phyloP scores from a whole-genome alignment of 2,329 filamentous ascomycete genomes.

The Calonectria hongkongensis region DNA sequence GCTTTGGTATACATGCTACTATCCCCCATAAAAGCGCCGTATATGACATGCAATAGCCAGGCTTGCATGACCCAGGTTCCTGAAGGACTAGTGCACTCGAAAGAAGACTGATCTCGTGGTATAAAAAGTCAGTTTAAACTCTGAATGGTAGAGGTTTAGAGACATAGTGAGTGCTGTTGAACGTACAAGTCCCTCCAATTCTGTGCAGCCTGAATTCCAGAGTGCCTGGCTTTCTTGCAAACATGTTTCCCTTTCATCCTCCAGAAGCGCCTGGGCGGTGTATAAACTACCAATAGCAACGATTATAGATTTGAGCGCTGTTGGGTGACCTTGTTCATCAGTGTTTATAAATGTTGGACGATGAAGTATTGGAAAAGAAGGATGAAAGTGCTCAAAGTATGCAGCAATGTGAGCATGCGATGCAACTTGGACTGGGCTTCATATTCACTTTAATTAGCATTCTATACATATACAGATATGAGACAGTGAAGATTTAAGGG shows the following conservation, averaged over 20 bases:
- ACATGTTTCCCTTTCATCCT: slow-evolving; percentile 31
- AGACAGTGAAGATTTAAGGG: neutral
- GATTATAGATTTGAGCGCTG: slow-evolving; percentile 39
- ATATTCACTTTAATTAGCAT: neutral
- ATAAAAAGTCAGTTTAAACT: neutral
- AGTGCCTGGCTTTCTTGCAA: slow-evolving; percentile 40
- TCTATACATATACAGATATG: neutral
- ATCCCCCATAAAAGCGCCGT: slow-evolving; percentile 56
- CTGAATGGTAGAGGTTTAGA: neutral
- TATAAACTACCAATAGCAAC: slow-evolving; percentile 49
- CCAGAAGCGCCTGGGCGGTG: slow-evolving; percentile 35
- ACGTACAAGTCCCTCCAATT: slow-evolving; percentile 36
- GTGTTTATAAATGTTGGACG: slow-evolving; percentile 34
- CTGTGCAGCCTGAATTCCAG: slow-evolving; percentile 45
- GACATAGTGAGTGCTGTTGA: too few relatives aligned
- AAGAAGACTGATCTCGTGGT: slow-evolving; percentile 41
- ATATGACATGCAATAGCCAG: slow-evolving; percentile 56
- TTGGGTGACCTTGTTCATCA: slow-evolving; percentile 26
- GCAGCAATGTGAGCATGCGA: slow-evolving; percentile 37
- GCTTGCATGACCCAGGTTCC: slow-evolving; percentile 55
- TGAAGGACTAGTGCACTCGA: slow-evolving; percentile 48
- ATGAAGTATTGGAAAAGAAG: slow-evolving; percentile 50
- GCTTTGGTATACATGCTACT: slow-evolving; percentile 51
- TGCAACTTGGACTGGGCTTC: neutral
- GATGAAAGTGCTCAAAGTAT: slow-evolving; percentile 51